Base-by-base conservation (phyloP, 768 basidiomycete genomes). In the Punctularia strigosozonata region DNA sequence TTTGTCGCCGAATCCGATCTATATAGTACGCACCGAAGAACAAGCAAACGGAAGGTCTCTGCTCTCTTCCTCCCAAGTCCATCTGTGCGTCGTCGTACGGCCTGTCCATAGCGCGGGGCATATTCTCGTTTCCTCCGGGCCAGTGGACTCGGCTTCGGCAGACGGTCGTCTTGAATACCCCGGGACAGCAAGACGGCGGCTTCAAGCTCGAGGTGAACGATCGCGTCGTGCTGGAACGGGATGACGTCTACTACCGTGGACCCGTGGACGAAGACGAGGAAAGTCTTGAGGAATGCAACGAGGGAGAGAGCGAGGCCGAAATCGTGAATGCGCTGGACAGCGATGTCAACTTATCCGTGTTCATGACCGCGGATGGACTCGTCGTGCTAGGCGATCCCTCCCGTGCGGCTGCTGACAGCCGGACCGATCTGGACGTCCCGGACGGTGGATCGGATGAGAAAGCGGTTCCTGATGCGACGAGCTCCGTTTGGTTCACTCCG, bases 111-210 rank as follows among this genome's bases (percentile, higher is more conserved):
- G 83, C 76, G 10, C 70, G 86, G 5, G 83, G 83, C 1, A 64
- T 79, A 0, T 89, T 85, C 63, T 50, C 41, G 2, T 89, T 75
- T 57, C 51, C 61, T 0, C 46, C 57, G 3, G 85, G 84, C 1
- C 61, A 53, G 26, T 90, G 85, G 86, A 87, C 86, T 30, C 71
- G 60, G 25, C 61, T 88, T 17, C 48, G 52, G n/a, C 86, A 89
- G 53, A 78, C 72, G 1, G 74, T 88, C 18, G 51, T 55, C 28
- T 65, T 89, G 38, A 89, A 88, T 49, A 81, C 79, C 1, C 83
- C 84, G 0, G 86, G 86, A 5, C 37, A 60, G 43, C 74, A 70
- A 43, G 72, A 89, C 47, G 85, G 86, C 3, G 51, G 47, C 0
- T 85, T 89, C 52, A 50, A 52, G 15, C 65, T 89, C 7, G 65